Base-by-base conservation (phyloP, 148 eudicot species). In the Persicaria tinctoria region DNA sequence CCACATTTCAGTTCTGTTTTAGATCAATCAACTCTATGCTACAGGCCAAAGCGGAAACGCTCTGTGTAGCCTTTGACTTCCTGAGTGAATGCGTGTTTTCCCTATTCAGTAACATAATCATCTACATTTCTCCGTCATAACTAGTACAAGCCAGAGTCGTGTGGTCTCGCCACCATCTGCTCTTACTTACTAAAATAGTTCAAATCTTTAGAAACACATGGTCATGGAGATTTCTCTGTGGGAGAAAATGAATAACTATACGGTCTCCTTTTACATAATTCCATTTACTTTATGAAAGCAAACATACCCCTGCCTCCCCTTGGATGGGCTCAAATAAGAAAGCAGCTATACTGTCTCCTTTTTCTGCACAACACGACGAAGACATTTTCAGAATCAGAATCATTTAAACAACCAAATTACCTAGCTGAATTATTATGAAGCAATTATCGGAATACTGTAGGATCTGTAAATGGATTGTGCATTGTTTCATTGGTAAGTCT, bases 281-380 rank as follows among this genome's bases (percentile, higher is more conserved):
- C 27, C 17, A 46, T 9, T 56, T 46, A 48, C 44, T 20, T 27
- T 66, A 9, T 23, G 72, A 68, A 70, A 74, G 73, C 38, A 76
- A 56, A 79, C 89, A 64, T 95, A 95, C 99, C 96, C 99, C 99
- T 12, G 99, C 99, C 85, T 95, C 99, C 71, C 99, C 99, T 85
- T 95, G 97, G 75, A 95, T 95, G 69, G 99, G 99, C 78, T 95
- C 99, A 82, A 95, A 92, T 77, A 95, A 83, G 81, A 95, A 95
- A 77, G 97, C 99, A 81, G 99, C 99, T 27, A 95, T 92, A 54
- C 66, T 75, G 72, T 90, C 91, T 78, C 97, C 99, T 77, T 92
- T 86, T 75, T 87, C 99, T 95, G 92, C 74, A 48, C 57, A 51
- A 20, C 16, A 47, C 5, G 17, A 72, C 57, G 41, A 41, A 66